Conservation (phyloP, 164 flowering plant genomes). For the Berberis vulgaris region DNA sequence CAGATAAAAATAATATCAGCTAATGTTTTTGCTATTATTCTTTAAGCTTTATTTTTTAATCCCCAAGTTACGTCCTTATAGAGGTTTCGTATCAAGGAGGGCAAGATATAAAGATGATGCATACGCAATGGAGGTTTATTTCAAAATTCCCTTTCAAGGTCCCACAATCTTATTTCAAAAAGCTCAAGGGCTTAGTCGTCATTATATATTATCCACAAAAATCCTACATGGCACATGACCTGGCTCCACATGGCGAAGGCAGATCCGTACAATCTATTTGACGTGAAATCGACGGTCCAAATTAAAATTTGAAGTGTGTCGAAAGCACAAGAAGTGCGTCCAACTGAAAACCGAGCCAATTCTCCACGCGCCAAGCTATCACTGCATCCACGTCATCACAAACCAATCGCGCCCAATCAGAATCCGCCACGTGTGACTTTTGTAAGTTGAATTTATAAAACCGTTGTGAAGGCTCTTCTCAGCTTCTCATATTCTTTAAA, state of each 20-base stretch:
- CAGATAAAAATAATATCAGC: no score
- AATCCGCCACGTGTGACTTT: background rate
- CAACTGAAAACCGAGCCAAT: background rate
- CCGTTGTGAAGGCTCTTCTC: slow-evolving; percentile 2
- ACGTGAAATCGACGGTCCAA: background rate
- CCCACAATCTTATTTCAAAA: no score
- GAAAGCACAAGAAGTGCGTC: background rate
- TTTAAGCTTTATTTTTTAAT: no score
- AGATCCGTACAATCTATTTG: background rate
- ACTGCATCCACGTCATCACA: slow-evolving; percentile 4
- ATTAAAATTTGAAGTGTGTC: slow-evolving; percentile 4
- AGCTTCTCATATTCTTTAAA: background rate
- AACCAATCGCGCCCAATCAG: background rate
- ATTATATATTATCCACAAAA: background rate
- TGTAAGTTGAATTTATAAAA: background rate
- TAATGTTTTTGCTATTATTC: no score
- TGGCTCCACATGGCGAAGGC: slow-evolving; percentile 4
- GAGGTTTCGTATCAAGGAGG: no score
- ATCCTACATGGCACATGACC: slow-evolving; percentile 9
- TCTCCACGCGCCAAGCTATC: background rate
- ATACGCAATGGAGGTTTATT: no score
- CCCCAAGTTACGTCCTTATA: no score
- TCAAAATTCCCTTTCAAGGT: no score
- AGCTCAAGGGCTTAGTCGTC: background rate
- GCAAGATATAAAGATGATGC: no score